Evolutionary conservation across 305 asterid genomes (phyloP), one percentile per base, ranked within the genome.

Genomic region (Salvia sclarea): DNA sequence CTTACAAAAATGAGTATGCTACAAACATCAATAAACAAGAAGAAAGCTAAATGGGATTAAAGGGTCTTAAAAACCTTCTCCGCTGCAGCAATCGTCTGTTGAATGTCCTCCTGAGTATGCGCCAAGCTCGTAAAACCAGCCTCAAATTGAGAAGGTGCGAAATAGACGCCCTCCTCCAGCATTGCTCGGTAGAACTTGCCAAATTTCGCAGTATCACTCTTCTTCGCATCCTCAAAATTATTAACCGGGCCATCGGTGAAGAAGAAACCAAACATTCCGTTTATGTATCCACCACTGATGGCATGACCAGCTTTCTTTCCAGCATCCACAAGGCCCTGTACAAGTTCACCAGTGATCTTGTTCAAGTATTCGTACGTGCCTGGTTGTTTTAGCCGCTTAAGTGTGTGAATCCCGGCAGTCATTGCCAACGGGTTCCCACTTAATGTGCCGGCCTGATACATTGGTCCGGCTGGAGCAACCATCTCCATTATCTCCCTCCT

Each of bases 351-450:
- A 0, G 98, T 94, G 59, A 94, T 76, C 81, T 83, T 84, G 79
- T 89, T 70, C 79, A 94, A 75, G 83, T 91, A 82, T 0, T 86
- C 97, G 10, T 94, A 94, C 0, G 89, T 82, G 20, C 96, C 98
- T 4, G 85, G 81, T 69, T 85, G 71, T 44, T 85, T 65, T 44
- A 94, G 83, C 71, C 97, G 81, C 83, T 86, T 86, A 14, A 94
- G 98, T 5, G 99, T 94, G 81, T 89, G 95, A 71, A 94, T 91
- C 44, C 99, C 99, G 10, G 99, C 99, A 50, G 99, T 89, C 99
- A 94, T 94, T 63, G 99, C 99, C 80, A 94, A 69, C 1, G 99
- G 99, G 82, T 94, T 94, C 45, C 99, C 99, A 58, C 98, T 89
- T 0, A 94, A 81, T 2, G 99, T 94, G 70, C 99, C 99, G 0